These are phyloP conservation scores for Rheum nobile DNA, from an alignment of 148 eudicot genomes.

Conservation along the genomic window DNA sequence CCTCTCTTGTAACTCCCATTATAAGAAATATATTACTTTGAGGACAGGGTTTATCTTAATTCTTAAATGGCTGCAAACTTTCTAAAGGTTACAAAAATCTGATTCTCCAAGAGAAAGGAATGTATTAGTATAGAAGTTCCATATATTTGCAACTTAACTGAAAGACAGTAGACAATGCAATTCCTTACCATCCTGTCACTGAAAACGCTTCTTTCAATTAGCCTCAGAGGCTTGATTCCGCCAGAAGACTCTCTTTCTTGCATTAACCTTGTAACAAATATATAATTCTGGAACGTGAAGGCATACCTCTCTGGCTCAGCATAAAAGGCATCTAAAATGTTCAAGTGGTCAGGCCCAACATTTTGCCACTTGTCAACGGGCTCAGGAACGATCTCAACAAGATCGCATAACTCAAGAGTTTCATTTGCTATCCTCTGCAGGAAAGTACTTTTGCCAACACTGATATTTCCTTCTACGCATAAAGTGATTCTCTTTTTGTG, in stretches of 20 bases:
- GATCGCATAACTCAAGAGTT: slow-evolving; percentile 80
- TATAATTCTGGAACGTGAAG: slow-evolving; percentile 64
- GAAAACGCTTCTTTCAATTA: slow-evolving; percentile 96
- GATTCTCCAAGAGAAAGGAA: slow-evolving; percentile 25
- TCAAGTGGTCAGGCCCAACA: slow-evolving; percentile 84
- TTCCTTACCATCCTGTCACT: slow-evolving; percentile 85
- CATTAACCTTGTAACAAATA: slow-evolving; percentile 93
- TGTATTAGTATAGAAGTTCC: background rate
- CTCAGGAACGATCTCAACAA: slow-evolving; percentile 93
- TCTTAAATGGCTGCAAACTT: too few species aligned
- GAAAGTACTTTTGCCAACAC: slow-evolving; percentile 94
- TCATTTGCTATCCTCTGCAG: slow-evolving; percentile 92
- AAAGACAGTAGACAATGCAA: background rate
- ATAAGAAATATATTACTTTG: too few species aligned
- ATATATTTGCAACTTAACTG: slow-evolving; percentile 36
- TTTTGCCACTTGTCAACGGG: slow-evolving; percentile 93
- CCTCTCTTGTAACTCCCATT: too few species aligned
- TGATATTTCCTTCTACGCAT: slow-evolving; percentile 12
- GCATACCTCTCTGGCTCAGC: slow-evolving; percentile 90
- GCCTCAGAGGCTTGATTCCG: slow-evolving; percentile 81
- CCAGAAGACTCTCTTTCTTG: slow-evolving; percentile 88
- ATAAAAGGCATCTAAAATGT: slow-evolving; percentile 85
- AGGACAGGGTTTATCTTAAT: too few species aligned
- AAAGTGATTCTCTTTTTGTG: slow-evolving; percentile 68
- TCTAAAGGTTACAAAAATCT: too few species aligned